These are phyloP conservation scores for Aegilops bicornis DNA, from an alignment of 176 grass and related monocot species.

Conservation along the genomic window DNA sequence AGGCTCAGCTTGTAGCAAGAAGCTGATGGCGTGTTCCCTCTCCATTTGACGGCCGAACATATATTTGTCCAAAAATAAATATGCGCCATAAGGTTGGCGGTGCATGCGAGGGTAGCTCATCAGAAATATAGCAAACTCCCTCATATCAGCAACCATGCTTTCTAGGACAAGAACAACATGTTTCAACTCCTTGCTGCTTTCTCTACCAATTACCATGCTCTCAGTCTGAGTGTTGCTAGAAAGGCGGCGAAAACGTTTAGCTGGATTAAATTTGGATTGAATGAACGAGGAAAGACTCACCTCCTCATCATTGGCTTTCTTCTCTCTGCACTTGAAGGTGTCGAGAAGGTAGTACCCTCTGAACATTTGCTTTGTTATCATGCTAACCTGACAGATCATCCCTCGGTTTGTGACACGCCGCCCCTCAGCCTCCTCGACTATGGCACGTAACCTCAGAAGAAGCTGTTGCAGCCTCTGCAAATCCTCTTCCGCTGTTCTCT, in stretches of 20 bases:
- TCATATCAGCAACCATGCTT: background rate
- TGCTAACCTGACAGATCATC: background rate
- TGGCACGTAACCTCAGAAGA: background rate
- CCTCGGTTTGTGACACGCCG: background rate
- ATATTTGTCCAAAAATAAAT: background rate
- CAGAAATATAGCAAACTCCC: background rate
- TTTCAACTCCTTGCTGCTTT: background rate
- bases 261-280: background rate
- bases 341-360: slow-evolving; percentile 11
- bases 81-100: background rate
- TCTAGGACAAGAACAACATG: background rate
- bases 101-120: background rate
- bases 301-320: background rate
- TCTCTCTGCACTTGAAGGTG: background rate
- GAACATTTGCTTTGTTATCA: background rate
- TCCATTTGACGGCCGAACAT: slow-evolving; percentile 17
- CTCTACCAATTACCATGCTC: background rate
- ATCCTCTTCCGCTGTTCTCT: background rate
- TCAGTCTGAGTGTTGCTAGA: background rate
- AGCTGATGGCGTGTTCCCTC: background rate
- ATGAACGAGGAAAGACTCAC: background rate
- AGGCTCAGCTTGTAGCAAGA: background rate
- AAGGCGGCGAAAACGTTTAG: background rate
- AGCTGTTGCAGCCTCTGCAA: background rate
- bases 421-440: background rate